phyloP scores from a whole-genome alignment of 441 rosid species.

The Pelargonium myrrhifolium region DNA sequence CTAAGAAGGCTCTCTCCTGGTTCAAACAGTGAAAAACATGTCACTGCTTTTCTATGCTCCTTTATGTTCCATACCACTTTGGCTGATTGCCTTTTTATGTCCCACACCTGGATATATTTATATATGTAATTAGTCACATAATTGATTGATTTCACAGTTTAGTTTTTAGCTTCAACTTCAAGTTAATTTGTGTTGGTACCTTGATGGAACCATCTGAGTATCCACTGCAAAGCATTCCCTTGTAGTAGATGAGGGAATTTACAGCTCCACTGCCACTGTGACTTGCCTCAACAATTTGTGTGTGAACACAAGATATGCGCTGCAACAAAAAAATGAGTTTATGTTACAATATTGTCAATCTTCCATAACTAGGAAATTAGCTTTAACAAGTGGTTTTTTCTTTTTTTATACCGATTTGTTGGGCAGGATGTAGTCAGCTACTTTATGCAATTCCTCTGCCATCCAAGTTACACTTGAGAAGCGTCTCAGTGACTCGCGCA shows the following conservation, averaged over 20 bases:
- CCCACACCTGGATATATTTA: no score
- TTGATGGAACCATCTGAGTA: constrained; percentile 78
- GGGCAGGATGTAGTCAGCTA: constrained; percentile 68
- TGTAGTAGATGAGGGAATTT: constrained; percentile 73
- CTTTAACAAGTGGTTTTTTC: no score
- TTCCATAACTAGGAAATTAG: neutral
- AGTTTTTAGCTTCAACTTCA: neutral
- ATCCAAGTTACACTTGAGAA: constrained; percentile 85
- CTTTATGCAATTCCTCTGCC: constrained; percentile 92
- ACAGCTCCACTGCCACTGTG: constrained; percentile 63
- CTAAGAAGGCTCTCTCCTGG: constrained; percentile 72
- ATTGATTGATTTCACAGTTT: constrained; percentile 25
- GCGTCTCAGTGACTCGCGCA: constrained; percentile 76
- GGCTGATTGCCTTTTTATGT: constrained; percentile 49
- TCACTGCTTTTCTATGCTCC: constrained; percentile 72
- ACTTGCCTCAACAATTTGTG: constrained; percentile 72
- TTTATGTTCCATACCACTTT: constrained; percentile 54
- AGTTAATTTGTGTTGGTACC: constrained; percentile 27
- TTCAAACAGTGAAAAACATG: constrained; percentile 71
- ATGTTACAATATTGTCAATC: neutral
- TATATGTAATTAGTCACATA: no score
- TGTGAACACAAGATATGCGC: constrained; percentile 91
- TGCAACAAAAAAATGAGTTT: constrained; percentile 26
- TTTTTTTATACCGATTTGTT: constrained; percentile 58
- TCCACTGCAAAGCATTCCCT: constrained; percentile 82